Conservation (phyloP, 225 moss, liverwort and hornwort genomes). For the Antitrichia curtipendula region DNA sequence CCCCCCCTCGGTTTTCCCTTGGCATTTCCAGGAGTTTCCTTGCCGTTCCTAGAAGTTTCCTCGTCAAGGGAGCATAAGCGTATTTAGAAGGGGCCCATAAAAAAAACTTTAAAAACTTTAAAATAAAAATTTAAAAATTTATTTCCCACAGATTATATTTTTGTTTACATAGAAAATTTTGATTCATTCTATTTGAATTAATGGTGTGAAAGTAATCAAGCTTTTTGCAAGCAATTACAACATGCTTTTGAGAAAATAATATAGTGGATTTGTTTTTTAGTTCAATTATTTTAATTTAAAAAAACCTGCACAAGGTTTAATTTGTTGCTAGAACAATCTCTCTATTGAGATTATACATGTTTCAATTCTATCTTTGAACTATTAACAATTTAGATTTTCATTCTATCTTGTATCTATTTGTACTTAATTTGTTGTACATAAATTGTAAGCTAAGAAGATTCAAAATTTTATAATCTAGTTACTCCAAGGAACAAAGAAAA, state of each 20-base stretch:
- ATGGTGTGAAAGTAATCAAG: neutral
- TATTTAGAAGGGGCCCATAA: too few relatives aligned
- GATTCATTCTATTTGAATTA: neutral
- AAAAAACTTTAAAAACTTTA: neutral
- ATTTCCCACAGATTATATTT: neutral
- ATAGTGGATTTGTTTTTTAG: rapidly evolving
- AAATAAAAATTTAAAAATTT: neutral
- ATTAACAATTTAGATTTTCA: neutral
- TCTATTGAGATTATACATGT: rapidly evolving
- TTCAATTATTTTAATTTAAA: neutral
- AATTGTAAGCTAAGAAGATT: neutral
- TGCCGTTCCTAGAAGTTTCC: too few relatives aligned
- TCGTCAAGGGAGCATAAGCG: too few relatives aligned
- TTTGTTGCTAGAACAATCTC: neutral
- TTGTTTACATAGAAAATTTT: neutral
- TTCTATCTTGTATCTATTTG: neutral
- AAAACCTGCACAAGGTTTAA: neutral
- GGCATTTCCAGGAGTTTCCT: too few relatives aligned
- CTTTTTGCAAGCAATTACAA: neutral
- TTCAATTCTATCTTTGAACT: neutral
- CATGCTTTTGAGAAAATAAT: neutral
- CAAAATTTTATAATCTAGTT: neutral
- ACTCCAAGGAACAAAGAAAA: neutral
- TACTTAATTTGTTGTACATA: too few relatives aligned
- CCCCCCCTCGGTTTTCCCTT: too few relatives aligned